phyloP scores from a whole-genome alignment of 2,329 filamentous ascomycete species.

The Claviceps digitariae region DNA sequence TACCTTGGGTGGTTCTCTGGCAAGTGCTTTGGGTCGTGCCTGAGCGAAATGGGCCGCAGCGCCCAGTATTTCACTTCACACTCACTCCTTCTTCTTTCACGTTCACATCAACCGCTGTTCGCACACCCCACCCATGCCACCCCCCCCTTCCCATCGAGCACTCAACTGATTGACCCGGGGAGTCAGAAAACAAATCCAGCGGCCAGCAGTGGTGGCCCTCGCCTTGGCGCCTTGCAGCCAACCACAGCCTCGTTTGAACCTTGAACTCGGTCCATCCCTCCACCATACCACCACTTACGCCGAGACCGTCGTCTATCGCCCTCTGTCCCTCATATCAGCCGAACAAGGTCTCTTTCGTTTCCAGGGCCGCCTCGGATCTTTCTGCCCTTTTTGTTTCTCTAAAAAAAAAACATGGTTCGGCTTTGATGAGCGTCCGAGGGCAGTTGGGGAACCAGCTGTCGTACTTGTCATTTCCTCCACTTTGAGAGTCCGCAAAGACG shows the following conservation, averaged over 20 bases:
- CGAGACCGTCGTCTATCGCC: conserved; percentile 11
- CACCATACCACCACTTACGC: conserved; percentile 8
- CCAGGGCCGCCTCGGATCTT: conserved; percentile 6
- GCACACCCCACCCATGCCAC: conserved; percentile 3
- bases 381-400: conserved; percentile 8
- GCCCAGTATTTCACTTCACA: not conserved
- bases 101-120: not conserved
- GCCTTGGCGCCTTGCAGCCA: conserved; percentile 8
- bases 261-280: conserved; percentile 11
- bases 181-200: conserved; percentile 7
- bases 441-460: conserved; percentile 2
- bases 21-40: not conserved
- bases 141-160: conserved; percentile 2
- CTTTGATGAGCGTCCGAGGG: conserved; percentile 5
- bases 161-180: conserved; percentile 4
- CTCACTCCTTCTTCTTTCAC: conserved; percentile 7
- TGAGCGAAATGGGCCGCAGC: not conserved
- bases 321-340: conserved; percentile 10
- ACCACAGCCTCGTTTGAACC: conserved; percentile 11
- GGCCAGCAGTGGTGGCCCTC: conserved; percentile 8
- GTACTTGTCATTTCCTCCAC: conserved; percentile 1
- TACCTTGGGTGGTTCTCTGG: not conserved
- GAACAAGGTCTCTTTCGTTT: conserved; percentile 8
- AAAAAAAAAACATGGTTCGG: conserved; percentile 15
- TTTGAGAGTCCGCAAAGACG: not conserved